phyloP scores from a whole-genome alignment of 2,329 filamentous ascomycete genomes.

The Pyricularia pennisetigena region DNA sequence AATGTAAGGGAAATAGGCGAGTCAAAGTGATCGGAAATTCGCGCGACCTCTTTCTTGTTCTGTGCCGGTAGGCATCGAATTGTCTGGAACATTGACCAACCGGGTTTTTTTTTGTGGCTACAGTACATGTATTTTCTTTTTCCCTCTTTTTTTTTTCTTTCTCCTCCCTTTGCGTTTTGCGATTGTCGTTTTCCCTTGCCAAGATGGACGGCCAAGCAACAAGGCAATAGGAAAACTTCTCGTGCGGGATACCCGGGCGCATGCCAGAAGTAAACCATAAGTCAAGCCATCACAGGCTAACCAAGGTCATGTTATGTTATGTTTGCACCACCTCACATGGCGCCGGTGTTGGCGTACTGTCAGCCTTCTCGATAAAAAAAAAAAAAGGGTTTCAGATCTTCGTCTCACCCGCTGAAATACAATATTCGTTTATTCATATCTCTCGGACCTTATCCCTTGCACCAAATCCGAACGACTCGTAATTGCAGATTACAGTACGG shows the following conservation, averaged over 20 bases:
- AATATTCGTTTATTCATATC: background rate
- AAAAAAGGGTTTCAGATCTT: background rate
- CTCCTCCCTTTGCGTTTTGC: background rate
- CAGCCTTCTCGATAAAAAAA: background rate
- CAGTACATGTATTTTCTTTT: background rate
- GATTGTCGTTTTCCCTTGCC: background rate
- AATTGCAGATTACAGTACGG: background rate
- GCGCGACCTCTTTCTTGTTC: no score
- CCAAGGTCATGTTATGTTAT: background rate
- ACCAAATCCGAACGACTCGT: background rate
- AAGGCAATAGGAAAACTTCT: background rate
- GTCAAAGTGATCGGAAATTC: background rate
- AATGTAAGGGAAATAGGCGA: background rate
- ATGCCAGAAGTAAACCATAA: background rate
- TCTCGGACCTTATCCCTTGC: background rate
- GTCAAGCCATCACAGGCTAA: background rate
- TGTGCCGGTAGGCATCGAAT: background rate
- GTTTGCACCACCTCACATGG: background rate
- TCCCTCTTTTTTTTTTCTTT: background rate
- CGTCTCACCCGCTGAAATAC: background rate
- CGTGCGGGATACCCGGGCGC: background rate
- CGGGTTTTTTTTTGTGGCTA: background rate
- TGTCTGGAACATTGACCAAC: background rate
- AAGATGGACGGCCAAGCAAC: background rate
- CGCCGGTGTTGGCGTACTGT: background rate